A percentile compares a stretch with the other conserved stretches of the same genome.
These are phyloP conservation scores for Aspergillus japonicus DNA, from an alignment of 2,329 filamentous ascomycete genomes.

Conservation along the genomic window DNA sequence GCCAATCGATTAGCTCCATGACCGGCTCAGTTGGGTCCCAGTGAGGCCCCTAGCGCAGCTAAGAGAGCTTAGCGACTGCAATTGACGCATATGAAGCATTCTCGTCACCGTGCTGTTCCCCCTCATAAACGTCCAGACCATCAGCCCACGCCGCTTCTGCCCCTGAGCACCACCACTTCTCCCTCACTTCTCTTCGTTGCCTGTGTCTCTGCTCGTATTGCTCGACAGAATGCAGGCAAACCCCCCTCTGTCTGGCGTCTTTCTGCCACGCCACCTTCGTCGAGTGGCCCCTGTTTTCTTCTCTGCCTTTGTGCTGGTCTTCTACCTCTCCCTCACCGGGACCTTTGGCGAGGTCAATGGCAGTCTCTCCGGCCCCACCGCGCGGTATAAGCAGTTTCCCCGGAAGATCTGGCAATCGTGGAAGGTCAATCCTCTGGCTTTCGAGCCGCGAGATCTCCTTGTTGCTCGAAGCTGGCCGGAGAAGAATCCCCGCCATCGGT, in stretches of 20 bases:
- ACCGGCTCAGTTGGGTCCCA: neutral
- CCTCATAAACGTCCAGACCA: slow-evolving; percentile 5
- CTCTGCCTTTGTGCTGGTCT: slow-evolving; percentile 1
- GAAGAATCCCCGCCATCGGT: slow-evolving; percentile 66
- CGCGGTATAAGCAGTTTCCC: slow-evolving; percentile 48
- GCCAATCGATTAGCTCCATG: neutral
- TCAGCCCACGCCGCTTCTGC: neutral
- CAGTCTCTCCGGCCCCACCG: neutral
- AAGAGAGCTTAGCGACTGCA: slow-evolving; percentile 2
- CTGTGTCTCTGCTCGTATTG: neutral
- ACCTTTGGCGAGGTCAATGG: neutral
- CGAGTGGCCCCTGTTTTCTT: slow-evolving; percentile 1
- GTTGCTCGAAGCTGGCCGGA: slow-evolving; percentile 63
- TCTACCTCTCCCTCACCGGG: slow-evolving; percentile 5
- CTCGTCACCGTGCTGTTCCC: neutral
- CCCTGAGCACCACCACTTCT: neutral
- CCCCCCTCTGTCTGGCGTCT: slow-evolving; percentile 2
- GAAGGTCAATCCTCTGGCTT: slow-evolving; percentile 67
- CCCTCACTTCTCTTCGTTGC: neutral
- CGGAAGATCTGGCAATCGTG: slow-evolving; percentile 76
- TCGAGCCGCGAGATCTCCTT: slow-evolving; percentile 62
- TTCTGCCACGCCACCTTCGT: slow-evolving; percentile 3
- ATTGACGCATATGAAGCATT: neutral
- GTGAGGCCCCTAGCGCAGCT: neutral
- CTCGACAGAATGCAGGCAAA: slow-evolving; percentile 3